Evolutionary conservation across 192 early-diverging fungal species (phyloP).

Genomic region (Podila epigama): DNA sequence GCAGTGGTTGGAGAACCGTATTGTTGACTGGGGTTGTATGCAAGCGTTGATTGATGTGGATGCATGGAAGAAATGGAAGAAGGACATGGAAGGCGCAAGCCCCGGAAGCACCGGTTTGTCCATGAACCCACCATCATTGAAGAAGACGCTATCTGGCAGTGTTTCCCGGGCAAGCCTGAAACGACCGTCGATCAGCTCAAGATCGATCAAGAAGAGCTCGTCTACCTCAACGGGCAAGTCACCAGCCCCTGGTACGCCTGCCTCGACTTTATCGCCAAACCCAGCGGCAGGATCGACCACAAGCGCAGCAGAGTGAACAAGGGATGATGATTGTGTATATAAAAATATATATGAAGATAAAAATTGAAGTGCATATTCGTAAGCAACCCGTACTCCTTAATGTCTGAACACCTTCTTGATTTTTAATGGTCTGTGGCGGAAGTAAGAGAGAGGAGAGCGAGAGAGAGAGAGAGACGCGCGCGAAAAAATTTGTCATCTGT

Average conservation of each 20-base stretch:
- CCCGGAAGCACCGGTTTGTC: conserved; percentile 9
- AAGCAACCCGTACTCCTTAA: no score
- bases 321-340: no score
- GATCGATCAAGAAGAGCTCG: conserved; percentile 45
- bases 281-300: neutral
- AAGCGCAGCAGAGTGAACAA: no score
- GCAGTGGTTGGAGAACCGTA: conserved; percentile 85
- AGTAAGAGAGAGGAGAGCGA: no score
- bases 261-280: neutral
- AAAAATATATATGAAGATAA: no score
- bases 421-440: no score
- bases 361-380: no score
- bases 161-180: conserved; percentile 23
- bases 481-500: no score
- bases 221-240: no score
- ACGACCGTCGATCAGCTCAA: conserved; percentile 31
- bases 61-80: conserved; percentile 67
- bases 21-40: conserved; percentile 94
- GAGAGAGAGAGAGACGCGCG: no score
- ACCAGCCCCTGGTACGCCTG: conserved; percentile 16
- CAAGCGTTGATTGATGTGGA: conserved; percentile 91
- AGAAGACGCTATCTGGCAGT: conserved; percentile 8
- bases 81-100: conserved; percentile 18
- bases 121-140: neutral
- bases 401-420: no score